A percentile compares a stretch with the other conserved stretches of the same genome.
Conservation (phyloP, 108 stramenopile species). For the Nannochloropsis granulata region DNA sequence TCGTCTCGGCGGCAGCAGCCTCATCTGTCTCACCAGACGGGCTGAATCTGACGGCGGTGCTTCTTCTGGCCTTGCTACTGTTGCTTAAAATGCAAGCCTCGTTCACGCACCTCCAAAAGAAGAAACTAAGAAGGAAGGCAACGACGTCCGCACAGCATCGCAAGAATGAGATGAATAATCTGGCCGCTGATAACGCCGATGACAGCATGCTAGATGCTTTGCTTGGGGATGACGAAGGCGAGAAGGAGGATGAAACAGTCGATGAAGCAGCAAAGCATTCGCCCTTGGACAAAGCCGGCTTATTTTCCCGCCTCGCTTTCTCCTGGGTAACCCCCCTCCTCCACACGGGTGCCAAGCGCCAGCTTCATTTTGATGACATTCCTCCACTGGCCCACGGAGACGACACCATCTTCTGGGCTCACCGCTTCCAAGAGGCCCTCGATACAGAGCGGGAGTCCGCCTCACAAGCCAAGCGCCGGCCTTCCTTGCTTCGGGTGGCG, state of each 20-base stretch:
- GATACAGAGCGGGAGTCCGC: not conserved
- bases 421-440: not conserved
- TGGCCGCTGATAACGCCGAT: not conserved
- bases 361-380: slow-evolving; percentile 17
- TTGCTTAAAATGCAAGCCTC: not conserved
- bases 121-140: not conserved
- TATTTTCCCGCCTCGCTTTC: slow-evolving; percentile 1
- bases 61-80: not conserved
- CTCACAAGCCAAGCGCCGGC: not conserved
- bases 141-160: not conserved
- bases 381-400: slow-evolving; percentile 8
- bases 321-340: slow-evolving; percentile 26
- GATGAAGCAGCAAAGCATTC: not conserved
- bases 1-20: not conserved
- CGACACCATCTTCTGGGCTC: slow-evolving; percentile 9
- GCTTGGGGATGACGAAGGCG: not conserved
- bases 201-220: not conserved
- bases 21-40: not conserved
- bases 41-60: not conserved
- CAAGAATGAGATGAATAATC: not conserved
- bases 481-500: slow-evolving; percentile 5
- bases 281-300: not conserved
- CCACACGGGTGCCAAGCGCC: slow-evolving; percentile 9
- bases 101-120: not conserved
- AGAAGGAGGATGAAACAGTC: not conserved